Base-by-base conservation (phyloP, 208 protist genomes). In the Herpetomonas samuelpessoai region DNA sequence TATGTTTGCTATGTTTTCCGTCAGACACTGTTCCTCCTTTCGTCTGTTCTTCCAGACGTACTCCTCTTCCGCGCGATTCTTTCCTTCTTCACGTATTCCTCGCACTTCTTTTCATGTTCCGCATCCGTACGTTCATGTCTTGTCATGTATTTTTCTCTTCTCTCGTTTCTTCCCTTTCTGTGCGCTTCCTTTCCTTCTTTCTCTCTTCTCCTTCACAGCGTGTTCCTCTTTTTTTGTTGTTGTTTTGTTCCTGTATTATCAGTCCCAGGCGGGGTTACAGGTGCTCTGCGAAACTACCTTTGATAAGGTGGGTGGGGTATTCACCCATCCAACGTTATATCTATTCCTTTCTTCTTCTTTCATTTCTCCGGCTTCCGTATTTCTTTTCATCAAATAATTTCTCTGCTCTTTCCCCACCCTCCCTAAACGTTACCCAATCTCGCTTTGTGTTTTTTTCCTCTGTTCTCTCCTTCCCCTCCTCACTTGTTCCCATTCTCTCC, bases 191-290 rank as follows among this genome's bases (percentile, higher is more conserved):
- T 64, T 52, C 16, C 18, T 30, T 53, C 53, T 57, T 25, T 49
- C 21, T 57, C 19, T 24, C 39, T 60, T 52, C 10, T 21, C 18
- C 26, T 14, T 29, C 3, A 46, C 39, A 41, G 3, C 16, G 29
- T 48, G 22, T n/a, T 14, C 30, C 39, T 46, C 2, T 0, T 27
- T 60, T 44, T 45, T 52, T 44, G 52, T 57, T 44, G 24, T 46
- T 64, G 16, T 47, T 48, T 60, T 50, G 60, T 61, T 62, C 26
- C 29, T 50, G 69, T 76, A 61, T 65, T 47, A 66, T 19, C 39
- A 21, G 44, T 58, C 22, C 35, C 35, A 41, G 10, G 16, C 35
- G 35, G 10, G 7, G 35, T 41, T n/a, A n/a, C 7, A 41, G 35
- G 35, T 16, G 35, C 16, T 41, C 10, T 18, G 16, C 35, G 35